These are phyloP conservation scores for Musa troglodytarum DNA, from an alignment of 176 grass and related monocot genomes.

Conservation along the genomic window DNA sequence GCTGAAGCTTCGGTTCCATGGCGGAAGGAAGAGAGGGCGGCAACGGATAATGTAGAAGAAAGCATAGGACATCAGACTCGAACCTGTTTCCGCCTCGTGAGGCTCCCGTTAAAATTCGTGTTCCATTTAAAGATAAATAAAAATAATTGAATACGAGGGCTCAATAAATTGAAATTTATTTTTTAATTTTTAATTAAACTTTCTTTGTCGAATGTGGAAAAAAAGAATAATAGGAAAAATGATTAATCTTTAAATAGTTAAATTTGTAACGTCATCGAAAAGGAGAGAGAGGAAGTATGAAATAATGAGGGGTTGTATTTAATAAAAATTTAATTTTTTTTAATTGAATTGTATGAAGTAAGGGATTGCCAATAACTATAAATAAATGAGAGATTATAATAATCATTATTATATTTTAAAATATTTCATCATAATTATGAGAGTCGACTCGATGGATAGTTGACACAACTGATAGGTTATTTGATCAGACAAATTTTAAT, in stretches of 20 bases:
- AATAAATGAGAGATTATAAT: too few species aligned
- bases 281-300: too few species aligned
- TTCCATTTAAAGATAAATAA: neutral
- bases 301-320: too few species aligned
- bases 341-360: too few species aligned
- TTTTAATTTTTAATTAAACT: neutral
- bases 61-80: neutral
- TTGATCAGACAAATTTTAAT: neutral
- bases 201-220: too few species aligned
- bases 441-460: neutral
- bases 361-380: too few species aligned
- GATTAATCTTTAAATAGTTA: too few species aligned
- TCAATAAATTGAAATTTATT: neutral
- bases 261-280: too few species aligned
- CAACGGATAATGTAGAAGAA: neutral
- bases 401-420: too few species aligned
- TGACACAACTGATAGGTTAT: neutral
- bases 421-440: neutral
- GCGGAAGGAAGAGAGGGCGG: neutral
- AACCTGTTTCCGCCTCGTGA: neutral
- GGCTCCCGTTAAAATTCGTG: neutral
- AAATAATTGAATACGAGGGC: neutral
- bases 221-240: too few species aligned
- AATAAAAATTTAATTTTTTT: too few species aligned
- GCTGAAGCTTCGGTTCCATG: neutral